These are phyloP conservation scores for Beauveria scarabaeidicola DNA, from an alignment of 2,329 filamentous ascomycete genomes.

Conservation along the genomic window DNA sequence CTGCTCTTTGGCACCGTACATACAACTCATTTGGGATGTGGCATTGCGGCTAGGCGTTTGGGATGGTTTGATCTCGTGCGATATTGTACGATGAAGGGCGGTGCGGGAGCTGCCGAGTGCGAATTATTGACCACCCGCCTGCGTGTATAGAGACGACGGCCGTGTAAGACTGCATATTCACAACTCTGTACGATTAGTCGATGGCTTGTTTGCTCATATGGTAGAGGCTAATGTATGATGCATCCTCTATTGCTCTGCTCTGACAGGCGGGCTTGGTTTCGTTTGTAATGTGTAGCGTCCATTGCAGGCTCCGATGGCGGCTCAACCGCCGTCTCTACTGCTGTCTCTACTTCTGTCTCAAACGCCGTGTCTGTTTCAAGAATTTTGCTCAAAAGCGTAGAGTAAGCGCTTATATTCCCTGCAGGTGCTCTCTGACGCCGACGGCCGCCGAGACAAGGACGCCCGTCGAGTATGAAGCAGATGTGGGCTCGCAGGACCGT, in stretches of 20 bases:
- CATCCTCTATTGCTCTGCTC: not conserved
- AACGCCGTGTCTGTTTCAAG: too few species aligned
- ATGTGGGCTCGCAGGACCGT: too few species aligned
- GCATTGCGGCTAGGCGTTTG: conserved; percentile 6
- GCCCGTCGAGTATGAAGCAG: too few species aligned
- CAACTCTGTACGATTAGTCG: not conserved
- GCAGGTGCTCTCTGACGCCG: too few species aligned
- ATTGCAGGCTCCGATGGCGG: too few species aligned
- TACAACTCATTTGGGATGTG: not conserved
- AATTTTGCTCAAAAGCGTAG: too few species aligned
- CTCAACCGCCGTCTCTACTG: too few species aligned
- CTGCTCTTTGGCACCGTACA: not conserved
- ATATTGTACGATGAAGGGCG: not conserved
- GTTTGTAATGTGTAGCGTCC: too few species aligned
- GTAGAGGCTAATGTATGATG: not conserved
- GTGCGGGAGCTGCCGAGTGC: not conserved
- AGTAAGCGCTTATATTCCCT: too few species aligned
- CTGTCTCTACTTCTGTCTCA: too few species aligned
- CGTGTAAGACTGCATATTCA: not conserved
- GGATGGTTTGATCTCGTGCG: not conserved
- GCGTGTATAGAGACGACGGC: not conserved
- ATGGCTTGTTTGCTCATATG: not conserved
- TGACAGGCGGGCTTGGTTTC: too few species aligned
- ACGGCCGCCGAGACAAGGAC: too few species aligned
- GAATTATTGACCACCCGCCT: not conserved